phyloP scores from a whole-genome alignment of 345 rosid genomes.

The Gossypium ekmanianum region DNA sequence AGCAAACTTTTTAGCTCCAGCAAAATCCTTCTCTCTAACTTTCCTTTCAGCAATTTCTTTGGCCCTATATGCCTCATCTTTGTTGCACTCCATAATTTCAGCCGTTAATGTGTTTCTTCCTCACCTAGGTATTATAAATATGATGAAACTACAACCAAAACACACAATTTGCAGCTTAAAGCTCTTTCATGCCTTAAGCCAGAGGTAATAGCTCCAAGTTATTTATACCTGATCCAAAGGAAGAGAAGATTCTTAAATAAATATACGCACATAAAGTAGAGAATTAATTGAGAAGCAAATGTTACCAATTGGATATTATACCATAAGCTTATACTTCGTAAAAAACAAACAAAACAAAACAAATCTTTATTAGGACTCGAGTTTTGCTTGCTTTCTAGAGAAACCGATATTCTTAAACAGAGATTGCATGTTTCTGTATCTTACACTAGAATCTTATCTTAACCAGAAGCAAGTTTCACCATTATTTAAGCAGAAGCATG shows the following conservation, averaged over 20 bases:
- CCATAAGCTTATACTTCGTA: not conserved
- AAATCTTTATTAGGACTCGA: not conserved
- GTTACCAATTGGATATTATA: not conserved
- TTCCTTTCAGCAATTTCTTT: conserved; percentile 85
- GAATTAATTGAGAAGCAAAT: conserved; percentile 9
- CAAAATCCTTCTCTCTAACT: conserved; percentile 57
- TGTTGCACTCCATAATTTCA: conserved; percentile 74
- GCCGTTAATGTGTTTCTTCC: conserved; percentile 8
- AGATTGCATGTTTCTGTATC: not conserved
- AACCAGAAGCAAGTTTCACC: not conserved
- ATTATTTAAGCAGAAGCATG: not conserved
- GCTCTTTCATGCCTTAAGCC: conserved; percentile 14
- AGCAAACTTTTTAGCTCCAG: conserved; percentile 70
- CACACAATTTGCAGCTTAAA: not conserved
- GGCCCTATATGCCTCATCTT: conserved; percentile 83
- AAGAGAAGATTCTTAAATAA: not conserved
- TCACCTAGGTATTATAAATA: conserved; percentile 13
- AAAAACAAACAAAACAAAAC: not conserved
- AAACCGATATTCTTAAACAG: not conserved
- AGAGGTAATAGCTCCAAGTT: not conserved
- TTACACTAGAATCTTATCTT: not conserved
- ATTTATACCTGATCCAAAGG: conserved; percentile 26
- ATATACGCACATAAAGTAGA: not conserved
- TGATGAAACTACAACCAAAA: conserved; percentile 9
- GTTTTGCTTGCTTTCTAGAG: not conserved